Evolutionary conservation across 768 basidiomycete species (phyloP), one percentile per base, ranked within the genome.

Genomic region (Tylopilus cervinicoccineus): DNA sequence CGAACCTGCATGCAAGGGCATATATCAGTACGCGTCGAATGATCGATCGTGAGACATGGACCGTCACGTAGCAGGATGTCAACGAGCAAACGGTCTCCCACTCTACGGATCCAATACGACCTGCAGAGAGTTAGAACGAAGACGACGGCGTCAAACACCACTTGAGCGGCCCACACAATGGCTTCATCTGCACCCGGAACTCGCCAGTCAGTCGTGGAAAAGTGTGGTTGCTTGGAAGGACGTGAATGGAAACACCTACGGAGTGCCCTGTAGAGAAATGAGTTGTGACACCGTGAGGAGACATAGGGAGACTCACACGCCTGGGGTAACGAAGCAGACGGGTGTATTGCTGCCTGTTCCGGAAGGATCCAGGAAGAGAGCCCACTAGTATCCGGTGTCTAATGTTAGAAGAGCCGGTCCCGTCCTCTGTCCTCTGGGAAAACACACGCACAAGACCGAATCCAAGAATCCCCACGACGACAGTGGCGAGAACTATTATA

Each of bases 111-210:
- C 33, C 29, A 23, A n/a, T 20, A 49, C 1, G 54, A 45, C 43
- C 38, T 57, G 50, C 52, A 49, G 4, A 60, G 26, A 4, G 57
- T 66, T 7, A 66, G 40, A 16, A 37, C 11, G 47, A 65, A 64
- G 16, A 61, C 39, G 34, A 56, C 19, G 10, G 46, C 13, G 23
- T 64, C 61, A 34, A 63, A 64, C 10, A 45, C 38, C 19, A 66
- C 43, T 29, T 57, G 50, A 16, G 40, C 38, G 8, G 40, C 22
- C 48, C 55, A 59, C 2, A 24, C 48, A 28, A 47, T 19, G 2
- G 48, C 50, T 2, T 44, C n/a, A 20, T 45, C 57, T 60, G 22
- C 16, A 13, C 7, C 17, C 6, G 4, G 12, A 20, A 4, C 3
- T 6, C 33, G 19, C 6, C 24, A 16, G 33, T 24, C 38, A 41